phyloP scores from a whole-genome alignment of 139 green algal genomes.

The Mesostigma viride region DNA sequence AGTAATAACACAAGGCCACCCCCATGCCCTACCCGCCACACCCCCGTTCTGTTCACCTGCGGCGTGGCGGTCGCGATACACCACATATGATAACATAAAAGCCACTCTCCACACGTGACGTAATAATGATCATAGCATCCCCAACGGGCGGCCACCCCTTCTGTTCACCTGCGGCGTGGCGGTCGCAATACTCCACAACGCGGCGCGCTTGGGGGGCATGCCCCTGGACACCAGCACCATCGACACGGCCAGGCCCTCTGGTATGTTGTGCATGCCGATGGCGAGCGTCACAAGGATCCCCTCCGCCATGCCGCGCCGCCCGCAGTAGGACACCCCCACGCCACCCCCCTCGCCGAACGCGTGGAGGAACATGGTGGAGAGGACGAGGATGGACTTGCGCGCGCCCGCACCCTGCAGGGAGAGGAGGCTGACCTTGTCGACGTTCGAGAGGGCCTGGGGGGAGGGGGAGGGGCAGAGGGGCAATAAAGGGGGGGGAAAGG shows the following conservation, averaged over 20 bases:
- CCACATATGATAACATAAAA: too few relatives aligned
- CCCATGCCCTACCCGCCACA: too few relatives aligned
- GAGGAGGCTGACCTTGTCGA: slow-evolving; percentile 55
- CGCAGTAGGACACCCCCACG: slow-evolving; percentile 81
- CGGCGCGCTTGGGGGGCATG: slow-evolving; percentile 44
- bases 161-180: slow-evolving; percentile 59
- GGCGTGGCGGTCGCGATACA: slow-evolving; percentile 70
- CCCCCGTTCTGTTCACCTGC: too few relatives aligned
- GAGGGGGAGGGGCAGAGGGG: too few relatives aligned
- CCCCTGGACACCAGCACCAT: slow-evolving; percentile 81
- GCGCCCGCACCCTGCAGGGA: slow-evolving; percentile 63
- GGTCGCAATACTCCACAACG: slow-evolving; percentile 71
- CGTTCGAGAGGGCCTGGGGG: background rate
- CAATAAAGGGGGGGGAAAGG: too few relatives aligned
- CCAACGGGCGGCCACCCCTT: too few relatives aligned
- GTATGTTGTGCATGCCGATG: slow-evolving; percentile 95
- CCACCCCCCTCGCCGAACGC: slow-evolving; percentile 86
- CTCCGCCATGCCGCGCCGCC: slow-evolving; percentile 64
- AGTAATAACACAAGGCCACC: too few relatives aligned
- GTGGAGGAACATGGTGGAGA: slow-evolving; percentile 94
- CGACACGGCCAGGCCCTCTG: slow-evolving; percentile 85
- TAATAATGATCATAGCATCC: too few relatives aligned
- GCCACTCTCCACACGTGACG: too few relatives aligned
- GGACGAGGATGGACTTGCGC: slow-evolving; percentile 72
- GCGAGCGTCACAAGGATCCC: slow-evolving; percentile 84